These are phyloP conservation scores for Cairneyella variabilis DNA, from an alignment of 495 filamentous ascomycete genomes.

Conservation along the genomic window DNA sequence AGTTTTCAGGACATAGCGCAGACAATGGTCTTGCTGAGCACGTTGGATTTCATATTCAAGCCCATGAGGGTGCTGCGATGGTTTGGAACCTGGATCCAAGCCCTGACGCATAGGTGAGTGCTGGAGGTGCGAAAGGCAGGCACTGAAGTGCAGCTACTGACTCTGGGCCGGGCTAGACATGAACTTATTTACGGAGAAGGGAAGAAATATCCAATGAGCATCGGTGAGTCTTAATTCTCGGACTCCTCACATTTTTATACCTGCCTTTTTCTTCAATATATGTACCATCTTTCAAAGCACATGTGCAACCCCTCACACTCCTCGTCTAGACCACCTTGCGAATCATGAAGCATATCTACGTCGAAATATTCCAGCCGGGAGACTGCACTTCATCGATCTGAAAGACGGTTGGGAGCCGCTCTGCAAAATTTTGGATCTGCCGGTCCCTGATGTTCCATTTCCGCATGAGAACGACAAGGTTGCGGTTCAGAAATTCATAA, in stretches of 20 bases:
- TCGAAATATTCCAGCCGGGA: slow-evolving; percentile 13
- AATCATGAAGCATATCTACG: slow-evolving; percentile 15
- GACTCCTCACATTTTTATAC: no score
- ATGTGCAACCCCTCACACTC: no score
- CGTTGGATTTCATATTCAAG: slow-evolving; percentile 7
- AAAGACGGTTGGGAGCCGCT: slow-evolving; percentile 32
- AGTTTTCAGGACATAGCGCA: slow-evolving; percentile 25
- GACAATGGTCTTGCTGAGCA: slow-evolving; percentile 17
- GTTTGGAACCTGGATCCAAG: slow-evolving; percentile 3
- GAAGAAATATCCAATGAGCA: no score
- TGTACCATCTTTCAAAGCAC: no score
- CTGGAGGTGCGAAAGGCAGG: no score
- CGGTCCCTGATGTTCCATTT: slow-evolving; percentile 26
- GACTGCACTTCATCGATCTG: slow-evolving; percentile 21
- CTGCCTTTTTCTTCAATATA: no score
- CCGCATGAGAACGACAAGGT: slow-evolving; percentile 39
- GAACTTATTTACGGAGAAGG: no score
- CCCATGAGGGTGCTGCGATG: slow-evolving; percentile 26
- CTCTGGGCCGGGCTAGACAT: no score
- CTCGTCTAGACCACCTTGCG: no score
- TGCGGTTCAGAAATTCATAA: slow-evolving; percentile 10
- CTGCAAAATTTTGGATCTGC: slow-evolving; percentile 27
- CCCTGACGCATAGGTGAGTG: no score
- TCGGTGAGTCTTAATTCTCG: no score
- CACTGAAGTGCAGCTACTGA: no score